Conservation (phyloP, 306 rosid genomes). For the Ceratonia siliqua region DNA sequence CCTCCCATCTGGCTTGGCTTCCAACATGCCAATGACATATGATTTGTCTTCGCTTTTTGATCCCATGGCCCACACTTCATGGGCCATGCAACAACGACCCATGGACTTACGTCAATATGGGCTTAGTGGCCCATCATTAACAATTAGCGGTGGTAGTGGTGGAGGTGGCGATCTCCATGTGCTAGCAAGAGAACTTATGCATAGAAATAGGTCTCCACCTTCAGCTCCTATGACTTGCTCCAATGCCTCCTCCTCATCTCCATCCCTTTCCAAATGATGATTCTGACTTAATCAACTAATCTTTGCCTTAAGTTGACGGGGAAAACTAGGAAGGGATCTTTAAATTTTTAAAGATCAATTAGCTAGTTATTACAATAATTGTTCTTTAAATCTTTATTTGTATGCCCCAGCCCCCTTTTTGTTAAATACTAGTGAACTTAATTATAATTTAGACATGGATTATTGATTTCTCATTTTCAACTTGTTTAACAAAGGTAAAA, state of each 20-base stretch:
- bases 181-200: slow-evolving; percentile 71
- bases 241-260: slow-evolving; percentile 53
- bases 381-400: slow-evolving; percentile 29
- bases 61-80: slow-evolving; percentile 68
- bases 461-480: neutral
- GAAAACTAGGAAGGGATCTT: slow-evolving; percentile 29
- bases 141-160: slow-evolving; percentile 34
- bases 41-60: slow-evolving; percentile 87
- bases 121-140: slow-evolving; percentile 32
- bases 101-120: slow-evolving; percentile 53
- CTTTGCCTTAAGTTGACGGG: slow-evolving; percentile 41
- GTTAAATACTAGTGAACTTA: slow-evolving; percentile 7
- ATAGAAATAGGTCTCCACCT: slow-evolving; percentile 53
- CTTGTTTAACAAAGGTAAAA: no score
- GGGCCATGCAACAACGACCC: slow-evolving; percentile 65
- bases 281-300: slow-evolving; percentile 34
- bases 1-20: slow-evolving; percentile 50
- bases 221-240: slow-evolving; percentile 45
- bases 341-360: slow-evolving; percentile 32
- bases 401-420: neutral
- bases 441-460: slow-evolving; percentile 4
- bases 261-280: slow-evolving; percentile 53
- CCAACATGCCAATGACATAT: slow-evolving; percentile 49
- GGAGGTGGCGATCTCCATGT: slow-evolving; percentile 55
- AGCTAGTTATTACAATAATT: slow-evolving; percentile 46